Base-by-base conservation (phyloP, 108 stramenopile species). In the Ochromonas danica region DNA sequence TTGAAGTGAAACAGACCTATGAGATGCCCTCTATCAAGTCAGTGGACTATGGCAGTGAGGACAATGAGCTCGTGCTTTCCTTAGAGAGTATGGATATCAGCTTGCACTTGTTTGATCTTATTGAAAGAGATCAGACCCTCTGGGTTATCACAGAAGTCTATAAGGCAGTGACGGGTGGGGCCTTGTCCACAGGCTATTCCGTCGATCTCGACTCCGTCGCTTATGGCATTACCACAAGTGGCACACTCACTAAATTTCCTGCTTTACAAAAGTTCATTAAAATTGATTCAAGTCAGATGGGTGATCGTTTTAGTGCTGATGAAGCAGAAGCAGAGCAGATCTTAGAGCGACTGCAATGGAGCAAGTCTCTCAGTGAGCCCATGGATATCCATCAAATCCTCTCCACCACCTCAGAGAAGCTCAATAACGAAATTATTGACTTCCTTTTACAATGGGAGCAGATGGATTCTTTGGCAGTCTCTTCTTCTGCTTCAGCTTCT, bases 361-460 rank as follows among this genome's bases (percentile, higher is more conserved):
- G 72, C 3, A 75, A 17, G 10, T 10, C 10, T 75, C 6, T 22
- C 10, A 25, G 63, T 31, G 17, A 6, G 6, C 3, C 10, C 3
- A 25, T 6, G 6, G 63, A 67, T 67, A 10, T 75, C 14, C 72
- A 75, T n/a, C 72, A 27, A 27, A 27, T 60, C 3, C 31, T 75
- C 3, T 41, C 43, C 6, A 27, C 6, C 6, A 17, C 6, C 6
- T 45, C 72, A 57, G 72, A 33, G 17, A 57, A 38, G 17, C 72
- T 75, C n/a, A 45, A 75, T 60, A 27, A 57, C 14, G 72, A 75
- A 36, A 75, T 75, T 31, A 57, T 45, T 36, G 72, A 75, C 51
- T 75, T 75, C 72, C 40, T 75, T 10, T 60, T 75, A 41, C 72
- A 75, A 41, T 75, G 72, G 72, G 72, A 75, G 40, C 14, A 75